Evolutionary conservation across 129 eudicot genomes (phyloP).

Genomic region (Rutidosis leptorrhynchoides): DNA sequence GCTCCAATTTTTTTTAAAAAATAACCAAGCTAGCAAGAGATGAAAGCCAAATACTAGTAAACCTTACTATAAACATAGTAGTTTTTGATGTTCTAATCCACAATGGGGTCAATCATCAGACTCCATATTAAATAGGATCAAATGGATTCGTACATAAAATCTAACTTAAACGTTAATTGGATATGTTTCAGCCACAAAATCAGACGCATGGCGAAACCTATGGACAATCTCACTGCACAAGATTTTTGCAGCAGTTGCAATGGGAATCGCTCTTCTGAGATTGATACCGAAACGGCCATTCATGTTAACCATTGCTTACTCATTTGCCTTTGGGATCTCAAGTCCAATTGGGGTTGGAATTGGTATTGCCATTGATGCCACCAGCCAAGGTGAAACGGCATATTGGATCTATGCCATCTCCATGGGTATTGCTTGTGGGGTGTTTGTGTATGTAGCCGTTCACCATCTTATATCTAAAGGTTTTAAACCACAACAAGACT

Average conservation of each 20-base stretch:
- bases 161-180: not conserved
- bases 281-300: slow-evolving; percentile 79
- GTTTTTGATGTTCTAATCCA: too few species aligned
- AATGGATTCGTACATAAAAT: slow-evolving; percentile 2
- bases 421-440: slow-evolving; percentile 78
- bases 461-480: slow-evolving; percentile 82
- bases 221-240: slow-evolving; percentile 91
- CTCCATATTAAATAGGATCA: not conserved
- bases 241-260: slow-evolving; percentile 72
- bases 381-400: slow-evolving; percentile 54
- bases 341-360: slow-evolving; percentile 85
- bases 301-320: slow-evolving; percentile 45
- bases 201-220: slow-evolving; percentile 83
- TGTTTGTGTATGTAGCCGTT: slow-evolving; percentile 78
- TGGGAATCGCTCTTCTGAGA: slow-evolving; percentile 84
- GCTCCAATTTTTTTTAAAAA: too few species aligned
- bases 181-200: slow-evolving; percentile 47
- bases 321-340: slow-evolving; percentile 81
- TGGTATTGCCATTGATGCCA: slow-evolving; percentile 71
- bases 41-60: too few species aligned
- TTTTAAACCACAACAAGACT: slow-evolving; percentile 48
- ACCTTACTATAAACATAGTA: too few species aligned
- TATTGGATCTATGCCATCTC: slow-evolving; percentile 87
- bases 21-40: too few species aligned
- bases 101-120: not conserved